These are phyloP conservation scores for Passalora sequoiae DNA, from an alignment of 2,329 filamentous ascomycete species.

Conservation along the genomic window DNA sequence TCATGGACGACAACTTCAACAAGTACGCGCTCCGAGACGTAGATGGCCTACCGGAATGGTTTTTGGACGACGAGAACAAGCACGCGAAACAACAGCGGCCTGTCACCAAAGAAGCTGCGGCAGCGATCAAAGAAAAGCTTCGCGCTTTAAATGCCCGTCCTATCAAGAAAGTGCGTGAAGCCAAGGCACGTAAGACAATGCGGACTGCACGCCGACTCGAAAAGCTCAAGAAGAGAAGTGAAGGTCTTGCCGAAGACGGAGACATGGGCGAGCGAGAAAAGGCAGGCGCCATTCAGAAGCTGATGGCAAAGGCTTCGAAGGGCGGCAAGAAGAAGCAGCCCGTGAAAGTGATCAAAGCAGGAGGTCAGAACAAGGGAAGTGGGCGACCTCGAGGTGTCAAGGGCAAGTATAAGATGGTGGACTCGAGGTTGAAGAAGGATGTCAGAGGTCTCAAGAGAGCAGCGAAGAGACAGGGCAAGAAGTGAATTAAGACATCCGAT, in stretches of 20 bases:
- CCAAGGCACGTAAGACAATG: constrained; percentile 94
- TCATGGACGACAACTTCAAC: constrained; percentile 90
- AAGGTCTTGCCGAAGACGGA: constrained; percentile 71
- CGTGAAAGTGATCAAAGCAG: constrained; percentile 84
- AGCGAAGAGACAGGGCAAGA: constrained; percentile 55
- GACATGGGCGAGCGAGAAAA: constrained; percentile 87
- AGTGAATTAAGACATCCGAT: too few species aligned
- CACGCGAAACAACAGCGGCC: constrained; percentile 83
- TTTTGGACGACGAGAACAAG: constrained; percentile 81
- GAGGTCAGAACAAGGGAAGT: constrained; percentile 76
- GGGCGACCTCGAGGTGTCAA: constrained; percentile 88
- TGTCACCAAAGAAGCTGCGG: constrained; percentile 83
- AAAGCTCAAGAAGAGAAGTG: constrained; percentile 96
- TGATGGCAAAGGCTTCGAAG: constrained; percentile 75
- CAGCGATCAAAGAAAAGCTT: constrained; percentile 89
- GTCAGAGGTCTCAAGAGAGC: constrained; percentile 77
- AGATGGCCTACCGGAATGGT: constrained; percentile 95
- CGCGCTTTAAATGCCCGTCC: constrained; percentile 89
- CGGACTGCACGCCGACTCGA: constrained; percentile 86
- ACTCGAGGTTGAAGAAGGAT: constrained; percentile 94
- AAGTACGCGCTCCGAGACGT: constrained; percentile 84
- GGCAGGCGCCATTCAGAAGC: constrained; percentile 71
- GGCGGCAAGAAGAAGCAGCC: constrained; percentile 65
- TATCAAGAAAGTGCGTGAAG: constrained; percentile 98
- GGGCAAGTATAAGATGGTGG: constrained; percentile 96